These are phyloP conservation scores for Wickerhamomyces queroliae DNA, from an alignment of 805 yeast species.

Conservation along the genomic window DNA sequence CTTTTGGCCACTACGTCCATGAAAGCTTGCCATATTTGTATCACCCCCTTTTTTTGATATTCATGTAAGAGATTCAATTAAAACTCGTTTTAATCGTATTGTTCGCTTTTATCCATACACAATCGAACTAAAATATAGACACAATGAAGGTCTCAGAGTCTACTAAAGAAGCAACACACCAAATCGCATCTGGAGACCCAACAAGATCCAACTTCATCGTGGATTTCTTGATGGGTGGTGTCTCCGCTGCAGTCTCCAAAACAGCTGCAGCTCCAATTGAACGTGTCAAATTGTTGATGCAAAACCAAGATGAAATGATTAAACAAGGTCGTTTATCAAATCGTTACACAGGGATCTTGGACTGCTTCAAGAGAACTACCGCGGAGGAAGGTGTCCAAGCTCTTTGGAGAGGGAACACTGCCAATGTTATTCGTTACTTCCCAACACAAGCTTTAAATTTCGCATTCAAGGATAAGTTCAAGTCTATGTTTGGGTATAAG, in stretches of 20 bases:
- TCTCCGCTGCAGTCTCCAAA: conserved; percentile 95
- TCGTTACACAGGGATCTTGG: conserved; percentile 80
- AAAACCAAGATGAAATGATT: conserved; percentile 94
- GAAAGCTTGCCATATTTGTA: no score
- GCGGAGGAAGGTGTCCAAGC: conserved; percentile 82
- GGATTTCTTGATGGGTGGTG: conserved; percentile 92
- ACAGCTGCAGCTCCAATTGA: conserved; percentile 95
- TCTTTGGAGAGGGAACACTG: conserved; percentile 98
- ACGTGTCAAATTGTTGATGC: conserved; percentile 89
- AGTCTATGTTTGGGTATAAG: conserved; percentile 89
- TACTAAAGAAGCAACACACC: neutral
- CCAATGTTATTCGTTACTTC: conserved; percentile 95
- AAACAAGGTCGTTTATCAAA: conserved; percentile 87
- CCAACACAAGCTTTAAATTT: conserved; percentile 97
- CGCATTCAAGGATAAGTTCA: conserved; percentile 94
- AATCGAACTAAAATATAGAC: no score
- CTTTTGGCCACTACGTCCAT: no score
- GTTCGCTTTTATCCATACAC: no score
- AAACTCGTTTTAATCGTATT: no score
- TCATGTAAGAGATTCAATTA: no score
- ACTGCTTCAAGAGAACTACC: conserved; percentile 88
- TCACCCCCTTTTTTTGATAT: no score
- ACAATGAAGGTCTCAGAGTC: no score
- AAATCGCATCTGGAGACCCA: neutral
- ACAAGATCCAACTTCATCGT: conserved; percentile 35